Evolutionary conservation across 805 yeast species (phyloP), one percentile per base, ranked within the genome.

Genomic region (Kregervanrija fluxuum): DNA sequence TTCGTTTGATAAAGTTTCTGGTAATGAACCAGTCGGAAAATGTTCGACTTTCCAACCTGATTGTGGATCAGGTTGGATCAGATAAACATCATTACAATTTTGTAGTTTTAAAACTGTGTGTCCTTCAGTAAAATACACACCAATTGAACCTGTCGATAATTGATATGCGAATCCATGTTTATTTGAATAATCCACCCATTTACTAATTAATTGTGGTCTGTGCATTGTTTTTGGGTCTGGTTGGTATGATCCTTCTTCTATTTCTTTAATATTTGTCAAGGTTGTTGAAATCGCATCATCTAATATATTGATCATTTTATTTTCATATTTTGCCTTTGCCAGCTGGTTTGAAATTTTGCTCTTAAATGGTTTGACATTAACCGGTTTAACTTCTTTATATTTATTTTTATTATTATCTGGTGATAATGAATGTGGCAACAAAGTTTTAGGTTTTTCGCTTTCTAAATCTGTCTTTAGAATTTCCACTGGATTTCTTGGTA

Each of bases 101-200:
- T 75, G 73, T 54, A 82, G 69, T 63, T 87, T 82, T 47, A 91
- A 72, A 53, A 93, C 78, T 4, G 95, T 83, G 46, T 85, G 81
- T 14, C 86, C 85, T 55, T 87, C 91, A 53, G 87, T 86, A 68
- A 90, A 91, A 47, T 85, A 69, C 11, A 90, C 96, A 15, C 97
- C 98, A 53, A 88, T 85, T 52, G 85, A 85, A 48, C 91, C 93
- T 38, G 89, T 85, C 15, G 91, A 85, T 46, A 93, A 68, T 60
- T 93, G 96, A 62, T 91, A 93, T 4, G 96, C 86, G 59, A 93
- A 82, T 1, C 99, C 99, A 64, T 91, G 95, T 62, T 85, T 88
- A 67, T 90, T 89, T 28, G 96, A 85, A 62, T 91, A 93, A 62
- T 93, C 99, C 30, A 95, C 98, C 99, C 99, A 93, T 61, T 91